These are phyloP conservation scores for Russula brevipes DNA, from an alignment of 768 basidiomycete genomes.

Conservation along the genomic window DNA sequence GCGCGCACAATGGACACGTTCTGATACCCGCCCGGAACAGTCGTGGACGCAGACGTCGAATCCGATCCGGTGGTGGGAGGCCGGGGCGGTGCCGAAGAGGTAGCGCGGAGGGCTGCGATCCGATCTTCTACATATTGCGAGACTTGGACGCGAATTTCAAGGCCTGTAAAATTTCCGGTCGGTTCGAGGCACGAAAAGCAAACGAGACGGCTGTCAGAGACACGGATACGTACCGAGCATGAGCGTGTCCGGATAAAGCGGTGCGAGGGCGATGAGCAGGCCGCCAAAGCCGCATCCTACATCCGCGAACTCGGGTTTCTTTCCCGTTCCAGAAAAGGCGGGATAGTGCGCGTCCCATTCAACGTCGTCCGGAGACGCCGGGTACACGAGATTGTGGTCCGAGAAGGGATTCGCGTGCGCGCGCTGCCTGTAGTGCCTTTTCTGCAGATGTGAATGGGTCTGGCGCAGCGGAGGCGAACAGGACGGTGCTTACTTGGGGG, in stretches of 20 bases:
- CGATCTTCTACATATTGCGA: conserved; percentile 94
- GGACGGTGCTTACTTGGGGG: conserved; percentile 30
- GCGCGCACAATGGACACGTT: conserved; percentile 93
- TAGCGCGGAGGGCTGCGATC: conserved; percentile 84
- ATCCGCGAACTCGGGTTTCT: conserved; percentile 89
- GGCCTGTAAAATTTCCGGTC: conserved; percentile 46
- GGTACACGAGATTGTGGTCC: conserved; percentile 85
- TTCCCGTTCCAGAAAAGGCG: conserved; percentile 49
- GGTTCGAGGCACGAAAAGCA: background rate
- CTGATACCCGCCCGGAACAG: conserved; percentile 50
- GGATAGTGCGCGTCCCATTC: conserved; percentile 87
- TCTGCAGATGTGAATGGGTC: conserved; percentile 38
- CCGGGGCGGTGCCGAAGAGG: conserved; percentile 32
- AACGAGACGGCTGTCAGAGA: background rate
- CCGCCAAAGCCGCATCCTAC: conserved; percentile 98
- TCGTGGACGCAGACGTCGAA: background rate
- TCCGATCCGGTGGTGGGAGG: conserved; percentile 27
- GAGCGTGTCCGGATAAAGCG: conserved; percentile 83
- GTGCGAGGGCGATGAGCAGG: conserved; percentile 81
- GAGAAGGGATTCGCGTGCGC: conserved; percentile 86
- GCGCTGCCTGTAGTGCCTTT: conserved; percentile 79
- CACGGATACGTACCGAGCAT: conserved; percentile 71
- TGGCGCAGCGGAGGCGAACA: conserved; percentile 9
- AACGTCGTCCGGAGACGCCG: conserved; percentile 63
- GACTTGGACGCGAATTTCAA: conserved; percentile 97